Percentiles rank a stretch among this genome's conserved stretches.
phyloP scores from a whole-genome alignment of 164 flowering plant genomes.

The Piper betle region DNA sequence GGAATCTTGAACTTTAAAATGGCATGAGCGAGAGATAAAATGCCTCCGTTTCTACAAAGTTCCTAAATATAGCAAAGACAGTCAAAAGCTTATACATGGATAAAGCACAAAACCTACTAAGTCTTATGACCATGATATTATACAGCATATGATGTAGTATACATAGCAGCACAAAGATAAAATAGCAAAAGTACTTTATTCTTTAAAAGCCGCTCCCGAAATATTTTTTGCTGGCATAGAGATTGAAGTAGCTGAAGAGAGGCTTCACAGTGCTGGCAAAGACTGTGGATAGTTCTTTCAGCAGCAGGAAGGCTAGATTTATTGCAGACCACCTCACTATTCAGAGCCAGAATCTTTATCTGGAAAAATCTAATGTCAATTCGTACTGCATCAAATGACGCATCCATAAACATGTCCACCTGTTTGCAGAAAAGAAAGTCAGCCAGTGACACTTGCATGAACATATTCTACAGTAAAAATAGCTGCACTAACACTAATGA shows the following conservation, averaged over 20 bases:
- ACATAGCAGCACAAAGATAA: not conserved
- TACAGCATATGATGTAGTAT: not conserved
- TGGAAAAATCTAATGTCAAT: conserved; percentile 42
- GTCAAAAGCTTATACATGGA: not conserved
- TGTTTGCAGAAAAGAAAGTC: conserved; percentile 20
- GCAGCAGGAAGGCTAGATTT: conserved; percentile 18
- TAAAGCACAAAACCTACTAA: not conserved
- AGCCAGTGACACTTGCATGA: conserved; percentile 6
- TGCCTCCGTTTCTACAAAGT: conserved; percentile 61
- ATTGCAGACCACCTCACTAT: conserved; percentile 11
- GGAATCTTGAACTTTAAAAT: conserved; percentile 43
- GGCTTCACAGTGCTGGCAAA: conserved; percentile 87
- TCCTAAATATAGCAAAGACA: conserved; percentile 35
- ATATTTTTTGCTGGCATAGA: conserved; percentile 67
- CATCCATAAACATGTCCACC: conserved; percentile 86
- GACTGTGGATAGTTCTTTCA: conserved; percentile 32
- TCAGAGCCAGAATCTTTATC: conserved; percentile 31
- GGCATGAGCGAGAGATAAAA: conserved; percentile 61
- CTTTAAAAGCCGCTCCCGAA: conserved; percentile 72
- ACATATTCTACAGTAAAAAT: no score
- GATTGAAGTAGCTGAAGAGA: conserved; percentile 77
- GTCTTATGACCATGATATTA: not conserved
- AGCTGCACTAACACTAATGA: no score
- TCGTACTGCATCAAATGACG: conserved; percentile 62
- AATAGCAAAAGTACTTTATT: conserved; percentile 50